A percentile compares a stretch with the other conserved stretches of the same genome.
Evolutionary conservation across 2,329 filamentous ascomycete genomes (phyloP).

Genomic region (Rutstroemia sp.): DNA sequence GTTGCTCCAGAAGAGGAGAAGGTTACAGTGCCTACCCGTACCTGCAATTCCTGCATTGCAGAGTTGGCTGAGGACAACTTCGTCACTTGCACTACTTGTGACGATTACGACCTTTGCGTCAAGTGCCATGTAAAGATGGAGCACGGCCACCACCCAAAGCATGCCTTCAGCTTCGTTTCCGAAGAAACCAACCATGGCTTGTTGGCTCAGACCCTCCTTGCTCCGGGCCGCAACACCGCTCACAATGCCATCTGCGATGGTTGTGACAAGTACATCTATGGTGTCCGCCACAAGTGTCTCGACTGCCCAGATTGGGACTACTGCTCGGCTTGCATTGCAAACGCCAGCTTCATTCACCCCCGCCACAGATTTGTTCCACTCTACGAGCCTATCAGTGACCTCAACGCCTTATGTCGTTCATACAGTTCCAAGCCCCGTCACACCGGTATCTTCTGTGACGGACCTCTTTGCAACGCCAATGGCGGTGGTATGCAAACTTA

Average conservation of each 20-base stretch:
- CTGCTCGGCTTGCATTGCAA: conserved; percentile 68
- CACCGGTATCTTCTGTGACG: conserved; percentile 87
- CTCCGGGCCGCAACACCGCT: conserved; percentile 69
- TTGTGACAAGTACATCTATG: conserved; percentile 79
- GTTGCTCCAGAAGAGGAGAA: conserved; percentile 20
- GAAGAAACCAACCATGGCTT: conserved; percentile 53
- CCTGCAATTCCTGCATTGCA: conserved; percentile 56
- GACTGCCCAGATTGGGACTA: conserved; percentile 98
- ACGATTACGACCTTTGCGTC: conserved; percentile 90
- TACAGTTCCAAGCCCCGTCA: conserved; percentile 49
- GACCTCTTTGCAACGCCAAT: conserved; percentile 69
- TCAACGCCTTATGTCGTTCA: conserved; percentile 36
- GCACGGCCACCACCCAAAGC: conserved; percentile 87
- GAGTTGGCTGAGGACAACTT: conserved; percentile 67
- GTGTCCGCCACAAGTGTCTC: conserved; percentile 92
- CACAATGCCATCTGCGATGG: conserved; percentile 93
- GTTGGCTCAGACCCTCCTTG: conserved; percentile 60
- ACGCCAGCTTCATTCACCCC: conserved; percentile 63
- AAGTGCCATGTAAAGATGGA: conserved; percentile 66
- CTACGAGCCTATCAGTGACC: conserved; percentile 58
- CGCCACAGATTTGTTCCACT: conserved; percentile 84
- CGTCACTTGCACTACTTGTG: conserved; percentile 76
- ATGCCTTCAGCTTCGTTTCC: conserved; percentile 66
- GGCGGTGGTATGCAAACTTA: conserved; percentile 52
- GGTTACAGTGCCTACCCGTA: conserved; percentile 31